phyloP scores from a whole-genome alignment of 2,329 filamentous ascomycete species.

The Hymenoscyphus linearis region DNA sequence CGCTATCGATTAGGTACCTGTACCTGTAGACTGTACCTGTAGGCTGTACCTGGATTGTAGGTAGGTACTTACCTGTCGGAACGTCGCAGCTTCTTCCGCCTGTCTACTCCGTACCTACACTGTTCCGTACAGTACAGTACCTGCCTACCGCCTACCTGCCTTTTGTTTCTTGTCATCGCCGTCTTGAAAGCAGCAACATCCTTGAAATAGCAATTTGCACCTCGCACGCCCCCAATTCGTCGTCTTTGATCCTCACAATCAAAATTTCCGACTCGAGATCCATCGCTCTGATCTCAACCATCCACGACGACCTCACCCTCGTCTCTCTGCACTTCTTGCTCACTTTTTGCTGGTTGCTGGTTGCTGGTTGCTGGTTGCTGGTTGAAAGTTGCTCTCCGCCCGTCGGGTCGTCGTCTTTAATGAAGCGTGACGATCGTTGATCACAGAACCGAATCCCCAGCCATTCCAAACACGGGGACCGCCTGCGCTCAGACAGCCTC shows the following conservation, averaged over 20 bases:
- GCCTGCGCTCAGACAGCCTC: slow-evolving; percentile 9
- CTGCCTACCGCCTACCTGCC: too few relatives aligned
- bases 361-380: not conserved
- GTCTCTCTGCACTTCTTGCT: not conserved
- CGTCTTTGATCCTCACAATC: not conserved
- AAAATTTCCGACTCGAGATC: not conserved
- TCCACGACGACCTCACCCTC: not conserved
- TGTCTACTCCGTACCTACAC: not conserved
- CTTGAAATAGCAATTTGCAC: not conserved
- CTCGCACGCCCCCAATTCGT: not conserved
- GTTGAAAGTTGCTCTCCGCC: not conserved
- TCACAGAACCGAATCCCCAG: slow-evolving; percentile 8
- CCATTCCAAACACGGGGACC: slow-evolving; percentile 10
- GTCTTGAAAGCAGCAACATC: not conserved
- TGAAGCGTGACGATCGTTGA: slow-evolving; percentile 2
- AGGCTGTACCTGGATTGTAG: too few relatives aligned
- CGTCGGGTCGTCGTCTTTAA: not conserved
- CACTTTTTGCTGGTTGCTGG: not conserved
- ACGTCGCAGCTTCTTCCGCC: not conserved
- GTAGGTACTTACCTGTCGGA: too few relatives aligned
- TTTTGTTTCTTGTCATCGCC: too few relatives aligned
- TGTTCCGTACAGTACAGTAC: too few relatives aligned
- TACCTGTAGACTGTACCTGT: too few relatives aligned
- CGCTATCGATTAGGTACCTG: not conserved
- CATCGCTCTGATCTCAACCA: not conserved